Evolutionary conservation across 805 yeast genomes (phyloP).

Genomic region (Hanseniaspora osmophila): DNA sequence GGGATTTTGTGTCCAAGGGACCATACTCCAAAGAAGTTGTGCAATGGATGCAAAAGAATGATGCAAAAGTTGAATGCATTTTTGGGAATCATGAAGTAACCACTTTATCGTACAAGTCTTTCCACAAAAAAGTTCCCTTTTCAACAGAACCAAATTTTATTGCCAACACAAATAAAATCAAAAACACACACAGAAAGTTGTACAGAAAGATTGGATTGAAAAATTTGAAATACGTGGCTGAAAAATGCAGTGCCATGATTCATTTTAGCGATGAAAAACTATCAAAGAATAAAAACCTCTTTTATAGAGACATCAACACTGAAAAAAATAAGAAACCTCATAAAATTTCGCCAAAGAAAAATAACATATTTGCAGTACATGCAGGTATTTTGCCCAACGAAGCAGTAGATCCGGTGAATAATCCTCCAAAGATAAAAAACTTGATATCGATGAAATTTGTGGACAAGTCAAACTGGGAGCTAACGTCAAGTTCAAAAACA

Average conservation of each 20-base stretch:
- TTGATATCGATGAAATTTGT: slow-evolving; percentile 58
- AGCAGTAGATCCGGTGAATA: slow-evolving; percentile 17
- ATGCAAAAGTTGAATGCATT: slow-evolving; percentile 45
- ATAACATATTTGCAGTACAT: slow-evolving; percentile 51
- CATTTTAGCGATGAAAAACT: neutral
- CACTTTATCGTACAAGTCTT: slow-evolving; percentile 31
- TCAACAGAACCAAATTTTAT: slow-evolving; percentile 7
- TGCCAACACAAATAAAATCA: slow-evolving; percentile 1
- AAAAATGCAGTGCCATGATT: slow-evolving; percentile 2
- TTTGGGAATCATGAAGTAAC: slow-evolving; percentile 84
- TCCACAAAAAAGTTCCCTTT: slow-evolving; percentile 7
- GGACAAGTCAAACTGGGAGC: slow-evolving; percentile 47
- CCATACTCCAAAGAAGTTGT: slow-evolving; percentile 57
- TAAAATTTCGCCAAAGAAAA: slow-evolving; percentile 6
- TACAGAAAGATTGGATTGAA: slow-evolving; percentile 6
- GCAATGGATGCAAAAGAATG: slow-evolving; percentile 44
- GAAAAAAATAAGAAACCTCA: too few species aligned
- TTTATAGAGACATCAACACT: too few species aligned
- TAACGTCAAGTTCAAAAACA: slow-evolving; percentile 11
- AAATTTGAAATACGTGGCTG: slow-evolving; percentile 8
- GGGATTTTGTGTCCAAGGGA: slow-evolving; percentile 82
- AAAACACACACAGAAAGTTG: slow-evolving; percentile 6
- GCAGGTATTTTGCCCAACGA: slow-evolving; percentile 68
- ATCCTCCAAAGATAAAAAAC: slow-evolving; percentile 45
- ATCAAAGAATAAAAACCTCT: too few species aligned